Conservation (phyloP, 306 rosid genomes). For the Lathyrus oleraceus region DNA sequence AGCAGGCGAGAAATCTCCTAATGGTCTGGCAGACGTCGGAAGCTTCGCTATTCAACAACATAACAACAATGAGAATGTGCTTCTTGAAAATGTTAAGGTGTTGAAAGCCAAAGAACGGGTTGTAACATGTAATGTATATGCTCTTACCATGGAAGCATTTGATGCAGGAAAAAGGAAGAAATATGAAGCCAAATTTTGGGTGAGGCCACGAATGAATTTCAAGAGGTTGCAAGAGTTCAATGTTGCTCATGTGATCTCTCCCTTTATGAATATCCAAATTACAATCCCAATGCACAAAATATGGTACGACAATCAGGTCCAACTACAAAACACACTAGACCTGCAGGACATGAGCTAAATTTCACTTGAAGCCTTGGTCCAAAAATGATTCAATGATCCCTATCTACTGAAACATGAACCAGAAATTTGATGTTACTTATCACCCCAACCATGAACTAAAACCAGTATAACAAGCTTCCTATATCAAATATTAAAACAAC, state of each 20-base stretch:
- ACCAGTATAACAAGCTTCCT: too few relatives aligned
- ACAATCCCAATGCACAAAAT: conserved; percentile 43
- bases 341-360: too few relatives aligned
- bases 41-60: conserved; percentile 51
- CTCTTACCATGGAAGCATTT: conserved; percentile 52
- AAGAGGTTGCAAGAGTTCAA: conserved; percentile 57
- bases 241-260: conserved; percentile 29
- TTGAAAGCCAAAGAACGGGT: conserved; percentile 52
- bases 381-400: too few relatives aligned
- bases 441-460: too few relatives aligned
- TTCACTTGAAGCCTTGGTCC: too few relatives aligned
- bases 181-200: conserved; percentile 62
- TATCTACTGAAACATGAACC: too few relatives aligned
- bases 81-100: conserved; percentile 55
- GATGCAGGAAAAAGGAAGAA: conserved; percentile 50
- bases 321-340: too few relatives aligned
- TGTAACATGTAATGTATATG: conserved; percentile 53
- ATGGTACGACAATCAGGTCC: conserved; percentile 32
- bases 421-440: too few relatives aligned
- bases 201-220: conserved; percentile 61
- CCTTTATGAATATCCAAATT: conserved; percentile 38
- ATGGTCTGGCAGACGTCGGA: conserved; percentile 32
- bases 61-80: conserved; percentile 39
- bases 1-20: too few relatives aligned
- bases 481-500: too few relatives aligned